These are phyloP conservation scores for Casaregolazyma suthepensis DNA, from an alignment of 1,139 yeast genomes.

Conservation along the genomic window DNA sequence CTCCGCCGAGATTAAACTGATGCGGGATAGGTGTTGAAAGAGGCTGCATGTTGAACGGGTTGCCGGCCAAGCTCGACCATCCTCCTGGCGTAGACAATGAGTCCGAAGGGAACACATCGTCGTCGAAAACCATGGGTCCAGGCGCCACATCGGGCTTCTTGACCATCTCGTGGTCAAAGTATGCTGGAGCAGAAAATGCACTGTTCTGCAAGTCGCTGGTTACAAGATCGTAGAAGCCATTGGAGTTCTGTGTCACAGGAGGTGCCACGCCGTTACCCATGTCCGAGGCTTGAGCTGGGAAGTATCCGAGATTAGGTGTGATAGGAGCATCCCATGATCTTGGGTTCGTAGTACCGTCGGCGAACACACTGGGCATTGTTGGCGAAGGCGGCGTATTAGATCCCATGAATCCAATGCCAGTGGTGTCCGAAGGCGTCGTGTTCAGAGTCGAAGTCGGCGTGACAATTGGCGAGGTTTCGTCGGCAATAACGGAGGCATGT, in stretches of 20 bases:
- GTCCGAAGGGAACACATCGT: not conserved
- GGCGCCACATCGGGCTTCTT: not conserved
- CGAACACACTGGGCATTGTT: not conserved
- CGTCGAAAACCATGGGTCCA: not conserved
- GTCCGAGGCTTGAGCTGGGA: not conserved
- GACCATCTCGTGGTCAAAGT: not conserved
- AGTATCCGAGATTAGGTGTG: not conserved
- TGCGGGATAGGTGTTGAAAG: constrained; percentile 9
- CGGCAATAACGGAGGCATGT: not conserved
- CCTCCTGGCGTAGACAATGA: not conserved
- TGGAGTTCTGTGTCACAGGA: not conserved
- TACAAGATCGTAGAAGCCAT: not conserved
- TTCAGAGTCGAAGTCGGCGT: constrained; percentile 11
- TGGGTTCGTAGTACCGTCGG: not conserved
- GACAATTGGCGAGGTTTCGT: constrained; percentile 11
- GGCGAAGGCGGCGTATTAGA: not conserved
- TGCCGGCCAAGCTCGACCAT: constrained; percentile 7
- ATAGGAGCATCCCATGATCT: not conserved
- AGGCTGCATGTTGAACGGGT: constrained; percentile 10
- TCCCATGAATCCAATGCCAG: not conserved
- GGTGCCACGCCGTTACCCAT: not conserved
- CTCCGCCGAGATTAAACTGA: not conserved
- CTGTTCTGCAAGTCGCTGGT: not conserved
- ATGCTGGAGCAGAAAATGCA: not conserved
- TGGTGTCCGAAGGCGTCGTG: not conserved